Percentiles rank a stretch among this genome's conserved stretches.
Conservation (phyloP, 768 basidiomycete species). For the Chlorophyllum brunneum region DNA sequence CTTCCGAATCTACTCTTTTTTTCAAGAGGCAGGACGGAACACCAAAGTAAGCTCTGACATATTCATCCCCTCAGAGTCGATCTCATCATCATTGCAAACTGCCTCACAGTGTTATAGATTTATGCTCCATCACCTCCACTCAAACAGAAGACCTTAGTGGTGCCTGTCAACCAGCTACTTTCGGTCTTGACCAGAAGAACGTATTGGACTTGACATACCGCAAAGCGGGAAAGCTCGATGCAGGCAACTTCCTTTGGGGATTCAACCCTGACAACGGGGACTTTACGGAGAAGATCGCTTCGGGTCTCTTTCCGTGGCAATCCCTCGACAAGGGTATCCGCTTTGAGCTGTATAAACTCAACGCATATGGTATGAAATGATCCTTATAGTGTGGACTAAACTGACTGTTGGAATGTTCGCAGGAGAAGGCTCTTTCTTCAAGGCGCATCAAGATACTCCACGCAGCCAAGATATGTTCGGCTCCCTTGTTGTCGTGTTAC, state of each 20-base stretch:
- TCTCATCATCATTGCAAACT: background rate
- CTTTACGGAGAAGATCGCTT: slow-evolving; percentile 22
- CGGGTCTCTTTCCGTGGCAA: slow-evolving; percentile 18
- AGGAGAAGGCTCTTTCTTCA: slow-evolving; percentile 38
- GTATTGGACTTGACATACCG: slow-evolving; percentile 42
- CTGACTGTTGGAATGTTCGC: too few species aligned
- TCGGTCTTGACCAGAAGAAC: slow-evolving; percentile 25
- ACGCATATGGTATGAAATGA: slow-evolving; percentile 35
- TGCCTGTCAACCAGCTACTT: background rate
- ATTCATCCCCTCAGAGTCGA: background rate
- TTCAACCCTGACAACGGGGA: slow-evolving; percentile 21
- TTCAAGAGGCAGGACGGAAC: background rate
- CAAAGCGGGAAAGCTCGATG: slow-evolving; percentile 42
- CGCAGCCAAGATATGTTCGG: slow-evolving; percentile 42
- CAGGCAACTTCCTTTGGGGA: slow-evolving; percentile 27
- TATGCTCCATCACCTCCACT: background rate
- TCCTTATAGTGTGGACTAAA: too few species aligned
- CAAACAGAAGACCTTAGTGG: background rate
- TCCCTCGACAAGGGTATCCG: slow-evolving; percentile 7
- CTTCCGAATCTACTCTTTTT: background rate
- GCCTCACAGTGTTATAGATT: background rate
- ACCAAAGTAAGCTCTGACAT: background rate
- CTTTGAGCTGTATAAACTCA: slow-evolving; percentile 36
- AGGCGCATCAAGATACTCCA: slow-evolving; percentile 47
- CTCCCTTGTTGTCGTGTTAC: slow-evolving; percentile 47